Base-by-base conservation (phyloP, 2,329 filamentous ascomycete genomes). In the Colletotrichum endophyticum region DNA sequence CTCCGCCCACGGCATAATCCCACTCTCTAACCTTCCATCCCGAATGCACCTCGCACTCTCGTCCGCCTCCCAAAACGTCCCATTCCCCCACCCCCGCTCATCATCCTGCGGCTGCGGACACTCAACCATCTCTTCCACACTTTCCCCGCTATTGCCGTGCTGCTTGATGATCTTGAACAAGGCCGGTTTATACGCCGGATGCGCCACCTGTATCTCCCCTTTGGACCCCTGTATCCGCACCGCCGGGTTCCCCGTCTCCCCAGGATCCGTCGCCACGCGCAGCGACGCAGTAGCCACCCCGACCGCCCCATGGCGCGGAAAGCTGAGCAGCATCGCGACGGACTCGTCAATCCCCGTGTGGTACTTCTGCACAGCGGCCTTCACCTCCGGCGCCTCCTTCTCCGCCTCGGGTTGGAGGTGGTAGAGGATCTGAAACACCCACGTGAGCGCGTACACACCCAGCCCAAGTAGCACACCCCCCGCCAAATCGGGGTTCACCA, bases 11-110 rank as follows among this genome's bases (percentile, higher is more conserved):
- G 93, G 92, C 84, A 97, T 87, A 11, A 89, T 89, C 64, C 90
- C 89, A 82, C 95, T 95, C 87, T 98, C 93, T 81, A 93, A 90
- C 85, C 91, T 92, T n/a, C 95, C 95, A 82, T 97, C 95, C 53
- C 94, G 88, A 68, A 98, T 82, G 78, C 94, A 95, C 59, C 92
- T 89, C 30, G 93, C 95, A 78, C 91, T 93, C 87, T 95, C 95
- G 83, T 96, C 95, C 1, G 95, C 95, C 84, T 96, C 94, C 93
- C 94, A 96, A 86, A 95, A 96, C 94, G 97, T 97, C 62, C 95
- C 95, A 78, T 95, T 93, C 8, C 95, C 95, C 86, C 87, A 89
- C 78, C 80, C 79, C 16, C 85, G 85, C 81, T 28, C 87, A 84
- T 78, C 85, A 80, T 92, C 90, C 70, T 83, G 82, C 57, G 90